phyloP scores from a whole-genome alignment of 2,329 filamentous ascomycete genomes.

The Phaeosphaeriaceae sp. region DNA sequence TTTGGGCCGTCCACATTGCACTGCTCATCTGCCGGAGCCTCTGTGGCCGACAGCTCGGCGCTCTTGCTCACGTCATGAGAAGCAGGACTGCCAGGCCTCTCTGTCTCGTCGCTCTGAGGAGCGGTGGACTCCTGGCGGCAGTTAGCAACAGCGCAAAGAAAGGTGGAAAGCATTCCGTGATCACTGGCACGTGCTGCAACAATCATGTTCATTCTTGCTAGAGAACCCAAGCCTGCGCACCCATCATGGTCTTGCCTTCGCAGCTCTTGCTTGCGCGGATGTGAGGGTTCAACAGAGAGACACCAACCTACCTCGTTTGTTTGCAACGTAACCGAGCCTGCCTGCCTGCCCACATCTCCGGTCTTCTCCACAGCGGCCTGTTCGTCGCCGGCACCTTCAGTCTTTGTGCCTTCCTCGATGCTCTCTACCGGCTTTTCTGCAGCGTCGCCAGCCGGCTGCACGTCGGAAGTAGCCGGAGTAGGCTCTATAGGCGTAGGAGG shows the following conservation, averaged over 20 bases:
- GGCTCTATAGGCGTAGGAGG: slow-evolving; percentile 33
- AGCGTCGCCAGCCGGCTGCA: slow-evolving; percentile 22
- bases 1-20: slow-evolving; percentile 22
- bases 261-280: slow-evolving; percentile 5
- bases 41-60: slow-evolving; percentile 24
- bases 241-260: slow-evolving; percentile 8
- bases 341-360: slow-evolving; percentile 18
- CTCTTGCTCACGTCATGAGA: slow-evolving; percentile 23
- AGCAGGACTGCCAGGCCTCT: slow-evolving; percentile 24
- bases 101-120: slow-evolving; percentile 11
- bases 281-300: slow-evolving; percentile 1
- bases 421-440: slow-evolving; percentile 39
- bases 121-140: slow-evolving; percentile 19
- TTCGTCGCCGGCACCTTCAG: slow-evolving; percentile 16
- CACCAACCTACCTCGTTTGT: slow-evolving; percentile 34
- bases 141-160: slow-evolving; percentile 21
- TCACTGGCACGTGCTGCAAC: slow-evolving; percentile 30
- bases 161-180: slow-evolving; percentile 13
- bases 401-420: slow-evolving; percentile 29
- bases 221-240: slow-evolving; percentile 5
- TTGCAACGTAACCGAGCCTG: slow-evolving; percentile 25
- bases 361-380: slow-evolving; percentile 15
- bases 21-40: slow-evolving; percentile 24
- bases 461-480: slow-evolving; percentile 27
- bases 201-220: slow-evolving; percentile 26